Evolutionary conservation across 2,329 filamentous ascomycete genomes (phyloP).

Genomic region (Tolypocladium sp.): DNA sequence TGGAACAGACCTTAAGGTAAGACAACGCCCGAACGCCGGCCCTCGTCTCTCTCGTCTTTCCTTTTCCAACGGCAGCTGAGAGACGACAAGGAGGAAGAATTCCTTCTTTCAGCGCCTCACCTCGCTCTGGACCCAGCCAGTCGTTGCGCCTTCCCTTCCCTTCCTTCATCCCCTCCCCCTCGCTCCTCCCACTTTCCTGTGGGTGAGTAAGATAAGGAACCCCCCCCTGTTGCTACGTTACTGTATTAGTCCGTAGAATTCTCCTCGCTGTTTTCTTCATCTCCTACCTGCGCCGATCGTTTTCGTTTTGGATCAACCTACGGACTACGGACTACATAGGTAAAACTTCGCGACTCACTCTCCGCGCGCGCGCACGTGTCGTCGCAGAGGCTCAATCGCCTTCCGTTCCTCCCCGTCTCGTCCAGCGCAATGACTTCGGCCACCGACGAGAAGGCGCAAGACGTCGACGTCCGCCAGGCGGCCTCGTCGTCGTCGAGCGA

Average conservation of each 20-base stretch:
- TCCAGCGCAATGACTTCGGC: conserved; percentile 12
- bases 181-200: background rate
- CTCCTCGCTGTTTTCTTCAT: background rate
- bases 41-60: background rate
- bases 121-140: background rate
- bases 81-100: background rate
- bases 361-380: background rate
- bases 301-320: background rate
- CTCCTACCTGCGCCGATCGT: background rate
- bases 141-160: background rate
- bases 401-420: background rate
- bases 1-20: background rate
- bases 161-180: background rate
- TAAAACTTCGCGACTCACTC: background rate
- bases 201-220: background rate
- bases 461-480: conserved; percentile 8
- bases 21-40: background rate
- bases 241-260: background rate
- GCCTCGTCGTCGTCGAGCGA: conserved; percentile 12
- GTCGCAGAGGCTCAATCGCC: background rate
- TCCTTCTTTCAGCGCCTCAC: background rate
- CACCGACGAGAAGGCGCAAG: conserved; percentile 12
- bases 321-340: no score
- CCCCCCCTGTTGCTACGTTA: background rate
- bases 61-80: background rate